A percentile compares a stretch with the other conserved stretches of the same genome.
phyloP scores from a whole-genome alignment of 495 filamentous ascomycete species.

The Collariella sp. region DNA sequence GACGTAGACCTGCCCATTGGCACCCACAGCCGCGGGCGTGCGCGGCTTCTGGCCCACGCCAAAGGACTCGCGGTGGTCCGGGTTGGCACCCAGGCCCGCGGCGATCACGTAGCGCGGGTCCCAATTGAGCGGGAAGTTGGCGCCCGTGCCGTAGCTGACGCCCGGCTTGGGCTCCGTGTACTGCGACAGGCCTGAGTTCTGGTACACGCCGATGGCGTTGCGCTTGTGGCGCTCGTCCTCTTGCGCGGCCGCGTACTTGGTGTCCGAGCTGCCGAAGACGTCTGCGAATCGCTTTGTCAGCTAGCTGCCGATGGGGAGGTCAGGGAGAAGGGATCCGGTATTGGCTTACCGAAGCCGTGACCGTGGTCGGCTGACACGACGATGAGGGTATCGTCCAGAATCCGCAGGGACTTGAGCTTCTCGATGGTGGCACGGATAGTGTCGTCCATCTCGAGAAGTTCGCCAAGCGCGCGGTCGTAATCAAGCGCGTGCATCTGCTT shows the following conservation, averaged over 20 bases:
- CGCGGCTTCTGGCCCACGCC: slow-evolving; percentile 51
- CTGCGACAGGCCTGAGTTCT: slow-evolving; percentile 57
- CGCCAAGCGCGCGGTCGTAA: slow-evolving; percentile 67
- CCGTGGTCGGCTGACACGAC: slow-evolving; percentile 70
- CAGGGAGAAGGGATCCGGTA: not conserved
- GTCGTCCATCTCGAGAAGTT: slow-evolving; percentile 69
- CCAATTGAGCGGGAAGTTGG: slow-evolving; percentile 66
- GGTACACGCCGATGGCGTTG: slow-evolving; percentile 57
- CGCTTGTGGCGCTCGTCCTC: slow-evolving; percentile 55
- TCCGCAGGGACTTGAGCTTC: slow-evolving; percentile 47
- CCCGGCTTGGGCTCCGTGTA: slow-evolving; percentile 42
- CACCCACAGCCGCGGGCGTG: slow-evolving; percentile 40
- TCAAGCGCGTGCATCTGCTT: slow-evolving; percentile 73
- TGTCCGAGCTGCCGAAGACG: slow-evolving; percentile 42
- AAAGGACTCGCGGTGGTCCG: slow-evolving; percentile 61
- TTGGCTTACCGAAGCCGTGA: slow-evolving; percentile 52
- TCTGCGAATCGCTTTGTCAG: slow-evolving; percentile 6
- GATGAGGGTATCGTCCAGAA: slow-evolving; percentile 57
- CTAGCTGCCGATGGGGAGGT: not conserved
- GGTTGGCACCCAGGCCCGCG: slow-evolving; percentile 52
- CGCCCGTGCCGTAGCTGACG: slow-evolving; percentile 51
- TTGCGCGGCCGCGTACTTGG: slow-evolving; percentile 53
- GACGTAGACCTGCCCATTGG: slow-evolving; percentile 46
- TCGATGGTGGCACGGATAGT: slow-evolving; percentile 58
- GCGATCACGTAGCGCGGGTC: slow-evolving; percentile 67